phyloP scores from a whole-genome alignment of 2,329 filamentous ascomycete species.

The Cladosporium sp. region DNA sequence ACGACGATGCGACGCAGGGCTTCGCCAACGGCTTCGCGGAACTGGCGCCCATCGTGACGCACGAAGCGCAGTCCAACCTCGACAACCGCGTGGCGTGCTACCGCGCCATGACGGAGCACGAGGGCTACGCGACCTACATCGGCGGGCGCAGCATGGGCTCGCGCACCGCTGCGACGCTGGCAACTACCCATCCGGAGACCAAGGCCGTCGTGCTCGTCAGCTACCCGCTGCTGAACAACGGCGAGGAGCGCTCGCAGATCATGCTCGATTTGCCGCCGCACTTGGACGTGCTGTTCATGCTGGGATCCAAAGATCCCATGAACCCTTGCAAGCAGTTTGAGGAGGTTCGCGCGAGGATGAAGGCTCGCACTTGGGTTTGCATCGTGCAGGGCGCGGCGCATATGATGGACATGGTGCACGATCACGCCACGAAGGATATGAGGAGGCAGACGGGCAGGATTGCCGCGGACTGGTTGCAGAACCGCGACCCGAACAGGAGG shows the following conservation, averaged over 20 bases:
- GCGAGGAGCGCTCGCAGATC: constrained; percentile 35
- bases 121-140: constrained; percentile 22
- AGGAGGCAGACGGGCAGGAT: constrained; percentile 31
- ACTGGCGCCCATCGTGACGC: constrained; percentile 27
- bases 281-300: constrained; percentile 37
- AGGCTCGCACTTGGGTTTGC: constrained; percentile 33
- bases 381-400: constrained; percentile 37
- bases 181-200: constrained; percentile 21
- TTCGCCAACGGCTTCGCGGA: constrained; percentile 37
- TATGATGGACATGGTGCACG: constrained; percentile 36
- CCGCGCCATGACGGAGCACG: constrained; percentile 31
- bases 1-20: constrained; percentile 34
- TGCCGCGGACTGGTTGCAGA: constrained; percentile 34
- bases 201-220: constrained; percentile 35
- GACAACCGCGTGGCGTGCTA: constrained; percentile 35
- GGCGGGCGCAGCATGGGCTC: constrained; percentile 44
- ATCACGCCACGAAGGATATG: constrained; percentile 24
- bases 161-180: constrained; percentile 38
- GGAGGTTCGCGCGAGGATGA: constrained; percentile 34
- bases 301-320: constrained; percentile 35
- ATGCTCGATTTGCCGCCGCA: constrained; percentile 31
- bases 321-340: constrained; percentile 30
- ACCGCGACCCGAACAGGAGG: constrained; percentile 16
- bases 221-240: constrained; percentile 35
- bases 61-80: constrained; percentile 42